Percentiles rank a stretch among this genome's conserved stretches.
These are phyloP conservation scores for Lenwebbia sp. DNA, from an alignment of 345 rosid species.

Conservation along the genomic window DNA sequence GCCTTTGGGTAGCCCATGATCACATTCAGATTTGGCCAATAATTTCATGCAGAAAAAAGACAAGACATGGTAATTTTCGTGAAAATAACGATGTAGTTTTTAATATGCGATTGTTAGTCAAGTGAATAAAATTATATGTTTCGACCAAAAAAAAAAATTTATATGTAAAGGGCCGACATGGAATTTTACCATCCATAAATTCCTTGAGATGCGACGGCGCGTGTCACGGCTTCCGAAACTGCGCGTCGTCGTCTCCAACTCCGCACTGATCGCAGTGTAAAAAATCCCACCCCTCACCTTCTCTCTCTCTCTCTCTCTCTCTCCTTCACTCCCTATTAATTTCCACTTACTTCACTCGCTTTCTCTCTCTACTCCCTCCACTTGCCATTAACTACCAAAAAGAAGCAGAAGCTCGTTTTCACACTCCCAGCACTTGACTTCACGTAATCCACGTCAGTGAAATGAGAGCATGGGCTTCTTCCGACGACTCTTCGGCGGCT, in stretches of 20 bases:
- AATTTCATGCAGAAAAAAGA: not conserved
- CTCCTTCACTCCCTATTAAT: not conserved
- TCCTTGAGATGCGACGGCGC: not conserved
- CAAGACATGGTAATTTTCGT: not conserved
- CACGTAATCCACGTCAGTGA: constrained; percentile 11
- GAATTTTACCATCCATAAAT: not conserved
- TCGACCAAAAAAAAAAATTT: too few species aligned
- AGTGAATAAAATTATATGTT: not conserved
- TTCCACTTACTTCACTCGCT: not conserved
- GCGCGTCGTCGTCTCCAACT: not conserved
- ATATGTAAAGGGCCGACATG: not conserved
- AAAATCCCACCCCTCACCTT: not conserved
- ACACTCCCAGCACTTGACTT: not conserved
- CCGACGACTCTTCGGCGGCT: constrained; percentile 56
- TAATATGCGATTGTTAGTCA: not conserved
- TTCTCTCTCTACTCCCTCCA: not conserved
- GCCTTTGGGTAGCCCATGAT: not conserved
- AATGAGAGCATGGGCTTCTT: constrained; percentile 52
- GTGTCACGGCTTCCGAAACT: not conserved
- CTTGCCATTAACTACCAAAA: not conserved
- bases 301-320: not conserved
- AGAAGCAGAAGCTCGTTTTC: not conserved
- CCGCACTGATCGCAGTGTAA: too few species aligned
- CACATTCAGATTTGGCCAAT: not conserved
- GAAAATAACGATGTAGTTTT: not conserved